These are phyloP conservation scores for Oryza brachyantha DNA, from an alignment of 176 grass and related monocot genomes.

Conservation along the genomic window DNA sequence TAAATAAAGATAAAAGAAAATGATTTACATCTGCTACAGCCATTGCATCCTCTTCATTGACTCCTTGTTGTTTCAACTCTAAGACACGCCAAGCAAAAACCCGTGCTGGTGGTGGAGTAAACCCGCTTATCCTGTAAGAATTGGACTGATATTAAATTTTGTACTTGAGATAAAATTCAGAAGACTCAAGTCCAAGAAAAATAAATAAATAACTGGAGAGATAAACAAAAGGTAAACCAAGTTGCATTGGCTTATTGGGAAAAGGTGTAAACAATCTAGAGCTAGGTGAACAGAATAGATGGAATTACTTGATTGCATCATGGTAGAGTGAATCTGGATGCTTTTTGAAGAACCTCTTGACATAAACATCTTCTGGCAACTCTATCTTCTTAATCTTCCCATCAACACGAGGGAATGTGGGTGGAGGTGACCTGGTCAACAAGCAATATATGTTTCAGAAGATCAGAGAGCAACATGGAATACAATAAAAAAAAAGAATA, in stretches of 20 bases:
- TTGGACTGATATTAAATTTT: background rate
- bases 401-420: conserved; percentile 54
- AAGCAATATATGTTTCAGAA: background rate
- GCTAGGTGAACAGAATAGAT: background rate
- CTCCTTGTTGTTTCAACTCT: conserved; percentile 69
- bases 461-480: background rate
- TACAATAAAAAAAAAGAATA: background rate
- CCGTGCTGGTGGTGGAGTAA: conserved; percentile 78
- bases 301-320: conserved; percentile 58
- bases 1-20: conserved; percentile 14
- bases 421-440: conserved; percentile 46
- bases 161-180: background rate
- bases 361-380: conserved; percentile 60
- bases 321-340: conserved; percentile 65
- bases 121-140: conserved; percentile 65
- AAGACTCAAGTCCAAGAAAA: background rate
- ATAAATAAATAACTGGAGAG: background rate
- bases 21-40: conserved; percentile 85
- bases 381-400: conserved; percentile 55
- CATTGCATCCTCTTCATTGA: conserved; percentile 69
- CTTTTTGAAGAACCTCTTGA: conserved; percentile 54
- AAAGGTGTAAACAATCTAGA: background rate
- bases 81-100: conserved; percentile 87
- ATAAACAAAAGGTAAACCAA: background rate
- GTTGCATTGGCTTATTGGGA: background rate